phyloP scores from a whole-genome alignment of 2,329 filamentous ascomycete genomes.

The Septoria linicola region DNA sequence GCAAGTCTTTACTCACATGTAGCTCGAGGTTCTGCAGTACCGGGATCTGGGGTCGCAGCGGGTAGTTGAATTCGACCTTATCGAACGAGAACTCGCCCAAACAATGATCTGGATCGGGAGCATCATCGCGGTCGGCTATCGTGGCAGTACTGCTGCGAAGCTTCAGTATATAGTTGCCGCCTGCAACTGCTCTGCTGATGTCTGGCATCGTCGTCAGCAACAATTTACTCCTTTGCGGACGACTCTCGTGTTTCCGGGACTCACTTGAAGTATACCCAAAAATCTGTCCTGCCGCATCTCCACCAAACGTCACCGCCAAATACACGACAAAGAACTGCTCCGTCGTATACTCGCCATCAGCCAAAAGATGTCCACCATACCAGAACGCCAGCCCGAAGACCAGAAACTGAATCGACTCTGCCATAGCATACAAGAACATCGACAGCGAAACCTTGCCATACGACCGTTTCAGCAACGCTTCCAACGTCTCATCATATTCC shows the following conservation, averaged over 20 bases:
- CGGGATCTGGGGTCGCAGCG: conserved; percentile 42
- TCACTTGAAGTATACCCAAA: conserved; percentile 47
- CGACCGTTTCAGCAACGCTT: background rate
- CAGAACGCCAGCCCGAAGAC: conserved; percentile 45
- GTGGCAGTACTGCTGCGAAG: conserved; percentile 41
- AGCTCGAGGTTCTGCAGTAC: conserved; percentile 40
- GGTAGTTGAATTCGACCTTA: conserved; percentile 70
- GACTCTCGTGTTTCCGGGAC: conserved; percentile 37
- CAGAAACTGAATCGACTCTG: background rate
- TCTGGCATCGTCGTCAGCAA: no score
- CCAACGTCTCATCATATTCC: conserved; percentile 15
- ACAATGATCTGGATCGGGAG: conserved; percentile 15
- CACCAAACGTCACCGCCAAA: conserved; percentile 62
- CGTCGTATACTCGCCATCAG: conserved; percentile 32
- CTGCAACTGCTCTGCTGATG: conserved; percentile 36
- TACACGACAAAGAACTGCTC: conserved; percentile 57
- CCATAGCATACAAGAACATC: background rate
- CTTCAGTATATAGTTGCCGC: conserved; percentile 47
- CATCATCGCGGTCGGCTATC: conserved; percentile 22
- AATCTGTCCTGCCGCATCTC: conserved; percentile 50
- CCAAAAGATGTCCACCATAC: conserved; percentile 42
- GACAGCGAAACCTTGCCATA: background rate
- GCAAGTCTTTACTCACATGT: conserved; percentile 25
- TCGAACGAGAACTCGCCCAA: conserved; percentile 61
- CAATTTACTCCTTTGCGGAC: no score